Conservation (phyloP, 352 stramenopile genomes). For the Phytopythium aichiense region DNA sequence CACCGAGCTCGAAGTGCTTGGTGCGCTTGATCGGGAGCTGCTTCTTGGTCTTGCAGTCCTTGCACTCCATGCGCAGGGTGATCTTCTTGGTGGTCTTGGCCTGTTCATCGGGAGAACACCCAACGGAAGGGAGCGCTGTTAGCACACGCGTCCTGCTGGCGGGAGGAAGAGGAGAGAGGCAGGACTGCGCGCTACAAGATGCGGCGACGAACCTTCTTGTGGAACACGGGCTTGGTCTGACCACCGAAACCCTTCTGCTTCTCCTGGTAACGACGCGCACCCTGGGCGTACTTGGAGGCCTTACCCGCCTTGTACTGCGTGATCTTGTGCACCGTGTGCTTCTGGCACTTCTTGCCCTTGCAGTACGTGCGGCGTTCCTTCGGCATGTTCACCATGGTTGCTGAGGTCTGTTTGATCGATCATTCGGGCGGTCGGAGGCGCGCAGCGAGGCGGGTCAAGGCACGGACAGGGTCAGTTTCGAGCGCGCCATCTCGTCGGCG, state of each 20-base stretch:
- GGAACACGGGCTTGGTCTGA: constrained; percentile 99
- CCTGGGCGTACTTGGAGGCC: constrained; percentile 99
- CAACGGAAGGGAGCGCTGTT: constrained; percentile 1
- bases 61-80: constrained; percentile 98
- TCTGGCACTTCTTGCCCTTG: constrained; percentile 98
- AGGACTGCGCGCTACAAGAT: background rate
- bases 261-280: constrained; percentile 96
- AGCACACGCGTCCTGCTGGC: background rate
- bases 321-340: constrained; percentile 99
- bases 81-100: constrained; percentile 99
- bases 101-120: constrained; percentile 20
- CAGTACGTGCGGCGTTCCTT: constrained; percentile 99
- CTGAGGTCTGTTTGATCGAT: constrained; percentile 44
- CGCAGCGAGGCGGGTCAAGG: background rate
- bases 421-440: background rate
- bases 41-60: constrained; percentile 99
- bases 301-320: constrained; percentile 99
- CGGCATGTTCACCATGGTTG: constrained; percentile 99
- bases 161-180: no score
- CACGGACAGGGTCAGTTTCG: constrained; percentile 1
- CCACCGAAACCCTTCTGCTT: constrained; percentile 99
- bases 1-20: constrained; percentile 99
- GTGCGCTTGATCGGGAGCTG: constrained; percentile 98
- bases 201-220: constrained; percentile 93
- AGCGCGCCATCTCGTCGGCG: background rate